These are phyloP conservation scores for Lichtheimia corymbifera DNA, from an alignment of 371 early-diverging fungal species.

Conservation along the genomic window DNA sequence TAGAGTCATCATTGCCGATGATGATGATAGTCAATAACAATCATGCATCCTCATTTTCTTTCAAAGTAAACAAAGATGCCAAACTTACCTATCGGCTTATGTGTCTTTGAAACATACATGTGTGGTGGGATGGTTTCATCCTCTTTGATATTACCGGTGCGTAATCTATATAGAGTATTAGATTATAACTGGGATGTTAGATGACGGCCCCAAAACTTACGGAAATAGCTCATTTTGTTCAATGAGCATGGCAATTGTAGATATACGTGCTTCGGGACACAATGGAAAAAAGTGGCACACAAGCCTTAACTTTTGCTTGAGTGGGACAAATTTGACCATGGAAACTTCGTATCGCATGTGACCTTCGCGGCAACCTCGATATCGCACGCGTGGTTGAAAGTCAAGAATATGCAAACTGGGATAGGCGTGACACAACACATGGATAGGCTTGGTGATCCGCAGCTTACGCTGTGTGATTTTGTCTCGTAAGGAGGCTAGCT, in stretches of 20 bases:
- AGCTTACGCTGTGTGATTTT: slow-evolving; percentile 3
- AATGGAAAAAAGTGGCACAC: slow-evolving; percentile 23
- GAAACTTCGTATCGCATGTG: slow-evolving; percentile 27
- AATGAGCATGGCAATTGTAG: slow-evolving; percentile 17
- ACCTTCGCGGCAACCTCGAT: slow-evolving; percentile 24
- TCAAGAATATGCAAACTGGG: slow-evolving; percentile 24
- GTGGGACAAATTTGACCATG: slow-evolving; percentile 27
- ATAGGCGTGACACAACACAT: slow-evolving; percentile 27
- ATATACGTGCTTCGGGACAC: slow-evolving; percentile 15
- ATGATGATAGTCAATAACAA: not conserved
- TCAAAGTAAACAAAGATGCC: not conserved
- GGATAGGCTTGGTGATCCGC: slow-evolving; percentile 12
- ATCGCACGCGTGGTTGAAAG: slow-evolving; percentile 24
- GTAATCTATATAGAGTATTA: not conserved
- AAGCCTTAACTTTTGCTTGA: slow-evolving; percentile 20
- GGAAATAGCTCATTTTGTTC: slow-evolving; percentile 36
- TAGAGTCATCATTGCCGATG: too few species aligned
- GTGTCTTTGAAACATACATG: slow-evolving; percentile 6
- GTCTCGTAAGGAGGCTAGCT: slow-evolving; percentile 25
- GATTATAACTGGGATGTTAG: not conserved
- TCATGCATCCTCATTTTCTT: not conserved
- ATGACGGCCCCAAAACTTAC: slow-evolving; percentile 17
- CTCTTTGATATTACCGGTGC: slow-evolving; percentile 10
- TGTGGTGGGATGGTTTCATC: slow-evolving; percentile 3
- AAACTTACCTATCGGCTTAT: slow-evolving; percentile 9